phyloP scores from a whole-genome alignment of 2,329 filamentous ascomycete species.

The Pseudogymnoascus sp. region DNA sequence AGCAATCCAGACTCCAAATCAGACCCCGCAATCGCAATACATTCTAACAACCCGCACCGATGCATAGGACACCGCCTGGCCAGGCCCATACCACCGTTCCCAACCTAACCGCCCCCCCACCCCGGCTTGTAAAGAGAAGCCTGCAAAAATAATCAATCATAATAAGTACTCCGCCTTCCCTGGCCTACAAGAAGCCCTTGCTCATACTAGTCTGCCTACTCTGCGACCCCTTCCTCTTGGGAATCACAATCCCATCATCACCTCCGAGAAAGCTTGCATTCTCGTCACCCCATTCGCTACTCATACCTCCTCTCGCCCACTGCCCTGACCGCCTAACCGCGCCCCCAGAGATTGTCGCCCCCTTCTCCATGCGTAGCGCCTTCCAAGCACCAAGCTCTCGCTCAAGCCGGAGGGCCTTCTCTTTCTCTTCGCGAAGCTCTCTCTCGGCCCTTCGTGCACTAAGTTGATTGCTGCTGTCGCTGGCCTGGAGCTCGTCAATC shows the following conservation, averaged over 20 bases:
- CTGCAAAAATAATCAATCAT: conserved; percentile 5
- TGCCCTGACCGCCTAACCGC: conserved; percentile 16
- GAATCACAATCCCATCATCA: conserved; percentile 41
- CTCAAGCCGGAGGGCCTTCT: conserved; percentile 74
- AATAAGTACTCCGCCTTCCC: not conserved
- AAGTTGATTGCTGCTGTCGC: conserved; percentile 74
- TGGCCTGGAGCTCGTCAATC: conserved; percentile 88
- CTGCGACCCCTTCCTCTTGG: conserved; percentile 58
- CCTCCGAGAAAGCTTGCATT: conserved; percentile 13
- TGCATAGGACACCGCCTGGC: not conserved
- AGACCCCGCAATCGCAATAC: not conserved
- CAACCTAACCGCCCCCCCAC: not conserved
- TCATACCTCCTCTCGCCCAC: conserved; percentile 23
- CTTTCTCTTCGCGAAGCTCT: conserved; percentile 80
- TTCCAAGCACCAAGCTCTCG: conserved; percentile 82
- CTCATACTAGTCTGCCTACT: conserved; percentile 59
- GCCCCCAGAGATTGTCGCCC: conserved; percentile 16
- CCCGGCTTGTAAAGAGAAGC: not conserved
- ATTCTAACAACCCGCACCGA: not conserved
- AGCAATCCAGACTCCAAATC: conserved; percentile 3
- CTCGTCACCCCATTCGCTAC: conserved; percentile 30
- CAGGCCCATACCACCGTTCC: not conserved
- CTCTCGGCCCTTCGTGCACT: conserved; percentile 78
- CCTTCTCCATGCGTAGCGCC: conserved; percentile 56
- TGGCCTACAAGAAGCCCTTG: conserved; percentile 61